These are phyloP conservation scores for Xenoacremonium recifei DNA, from an alignment of 2,329 filamentous ascomycete genomes.

Conservation along the genomic window DNA sequence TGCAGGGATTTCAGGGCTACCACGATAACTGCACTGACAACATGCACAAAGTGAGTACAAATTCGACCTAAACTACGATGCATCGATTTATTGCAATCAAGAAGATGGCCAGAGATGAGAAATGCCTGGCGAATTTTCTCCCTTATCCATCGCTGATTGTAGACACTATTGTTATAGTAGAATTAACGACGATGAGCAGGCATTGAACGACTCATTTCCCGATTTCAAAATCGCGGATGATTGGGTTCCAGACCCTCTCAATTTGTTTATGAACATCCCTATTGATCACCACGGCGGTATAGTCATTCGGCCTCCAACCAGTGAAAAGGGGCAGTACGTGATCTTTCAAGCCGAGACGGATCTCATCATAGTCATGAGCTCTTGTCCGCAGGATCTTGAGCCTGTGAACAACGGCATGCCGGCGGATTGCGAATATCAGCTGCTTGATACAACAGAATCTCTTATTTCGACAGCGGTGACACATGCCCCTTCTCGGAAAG, in stretches of 20 bases:
- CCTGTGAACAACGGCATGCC: conserved; percentile 35
- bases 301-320: conserved; percentile 31
- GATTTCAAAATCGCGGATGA: conserved; percentile 24
- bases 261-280: conserved; percentile 44
- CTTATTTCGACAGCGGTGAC: neutral
- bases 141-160: no score
- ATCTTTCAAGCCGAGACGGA: conserved; percentile 33
- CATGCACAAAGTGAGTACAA: conserved; percentile 26
- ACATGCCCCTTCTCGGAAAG: conserved; percentile 4
- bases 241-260: conserved; percentile 39
- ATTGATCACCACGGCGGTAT: conserved; percentile 32
- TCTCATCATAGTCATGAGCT: conserved; percentile 38
- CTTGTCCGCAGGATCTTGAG: conserved; percentile 40
- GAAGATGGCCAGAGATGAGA: no score
- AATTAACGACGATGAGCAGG: conserved; percentile 7
- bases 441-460: neutral
- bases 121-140: no score
- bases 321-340: conserved; percentile 34
- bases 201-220: conserved; percentile 26
- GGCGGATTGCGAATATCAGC: conserved; percentile 30
- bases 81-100: neutral
- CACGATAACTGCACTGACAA: conserved; percentile 42
- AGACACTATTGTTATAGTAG: no score
- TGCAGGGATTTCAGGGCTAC: conserved; percentile 34
- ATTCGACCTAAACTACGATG: neutral